Evolutionary conservation across 2,329 filamentous ascomycete genomes (phyloP), one percentile per base, ranked within the genome.

Genomic region (Stromatinia cepivora): DNA sequence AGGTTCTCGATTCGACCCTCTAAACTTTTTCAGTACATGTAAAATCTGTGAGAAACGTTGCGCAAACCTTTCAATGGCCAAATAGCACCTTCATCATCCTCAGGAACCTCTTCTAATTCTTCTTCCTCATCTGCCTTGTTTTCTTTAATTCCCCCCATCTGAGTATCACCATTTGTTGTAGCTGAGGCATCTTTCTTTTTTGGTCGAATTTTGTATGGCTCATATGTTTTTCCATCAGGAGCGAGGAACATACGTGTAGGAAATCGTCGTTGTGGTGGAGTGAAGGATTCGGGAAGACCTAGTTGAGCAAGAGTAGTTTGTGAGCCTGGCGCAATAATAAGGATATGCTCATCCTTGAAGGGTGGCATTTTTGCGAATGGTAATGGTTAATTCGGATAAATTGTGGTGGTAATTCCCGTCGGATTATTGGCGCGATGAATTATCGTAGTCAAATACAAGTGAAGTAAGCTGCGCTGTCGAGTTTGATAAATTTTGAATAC

Each of bases 191-290:
- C 78, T 82, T 84, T 89, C 79, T 82, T 86, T 74, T 84, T 84
- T 81, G 84, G 89, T 67, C 89, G 91, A 36, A 95, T 91, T 77
- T 92, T 90, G 76, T 93, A 91, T 1, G 94, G 93, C 77, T 94
- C 91, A 78, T 88, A 93, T 78, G 91, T 89, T 70, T 92, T 92
- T 67, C 87, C 85, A 77, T 96, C 93, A 74, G 89, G 88, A 66
- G 85, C 88, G 1, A 86, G 85, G 76, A 98, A 99, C 93, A 99
- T 97, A 82, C 95, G 91, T 80, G 94, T 97, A 45, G 92, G 89
- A 74, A 98, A 87, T 74, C 93, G 92, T 79, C 92, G 87, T 72
- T 89, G 86, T n/a, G 95, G 93, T 56, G 93, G 94, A 48, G 94
- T 97, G 80, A 98, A 78, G 20, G 76, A 78, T 72, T 79, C 78